Evolutionary conservation across 176 grass and related monocot genomes (phyloP).

Genomic region (Bromus sterilis): DNA sequence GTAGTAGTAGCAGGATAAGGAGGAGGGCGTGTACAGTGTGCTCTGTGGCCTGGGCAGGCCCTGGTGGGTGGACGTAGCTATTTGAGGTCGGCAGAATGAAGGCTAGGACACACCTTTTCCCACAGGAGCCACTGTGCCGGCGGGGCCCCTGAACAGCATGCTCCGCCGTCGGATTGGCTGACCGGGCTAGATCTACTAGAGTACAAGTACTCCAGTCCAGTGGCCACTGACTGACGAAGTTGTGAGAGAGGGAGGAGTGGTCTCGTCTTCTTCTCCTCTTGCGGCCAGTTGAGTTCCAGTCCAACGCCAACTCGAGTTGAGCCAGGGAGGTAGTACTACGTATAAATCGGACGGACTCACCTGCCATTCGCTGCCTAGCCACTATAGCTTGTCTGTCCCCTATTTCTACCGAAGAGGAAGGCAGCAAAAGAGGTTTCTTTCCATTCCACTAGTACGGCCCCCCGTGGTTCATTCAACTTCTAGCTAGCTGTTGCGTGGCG

Average conservation of each 20-base stretch:
- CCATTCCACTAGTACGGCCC: neutral
- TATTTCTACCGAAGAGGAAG: neutral
- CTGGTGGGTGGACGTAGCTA: neutral
- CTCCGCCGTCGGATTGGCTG: neutral
- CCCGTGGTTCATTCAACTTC: too few species aligned
- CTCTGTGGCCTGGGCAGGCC: neutral
- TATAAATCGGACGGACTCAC: conserved; percentile 1
- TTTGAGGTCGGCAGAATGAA: conserved; percentile 1
- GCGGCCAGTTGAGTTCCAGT: neutral
- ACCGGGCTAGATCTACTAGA: neutral
- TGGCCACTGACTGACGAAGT: neutral
- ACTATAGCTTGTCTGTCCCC: neutral
- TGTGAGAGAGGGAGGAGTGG: too few species aligned
- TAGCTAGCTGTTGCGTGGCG: neutral
- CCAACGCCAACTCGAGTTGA: neutral
- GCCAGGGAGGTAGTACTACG: neutral
- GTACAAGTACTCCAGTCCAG: too few species aligned
- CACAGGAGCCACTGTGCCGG: neutral
- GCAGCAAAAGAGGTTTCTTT: neutral
- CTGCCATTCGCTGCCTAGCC: neutral
- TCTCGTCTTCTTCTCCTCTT: too few species aligned
- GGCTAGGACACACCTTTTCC: neutral
- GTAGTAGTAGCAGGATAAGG: neutral
- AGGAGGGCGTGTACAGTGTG: neutral
- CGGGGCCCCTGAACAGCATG: neutral